Base-by-base conservation (phyloP, 73 alveolate species). In the Breviolum minutum region DNA sequence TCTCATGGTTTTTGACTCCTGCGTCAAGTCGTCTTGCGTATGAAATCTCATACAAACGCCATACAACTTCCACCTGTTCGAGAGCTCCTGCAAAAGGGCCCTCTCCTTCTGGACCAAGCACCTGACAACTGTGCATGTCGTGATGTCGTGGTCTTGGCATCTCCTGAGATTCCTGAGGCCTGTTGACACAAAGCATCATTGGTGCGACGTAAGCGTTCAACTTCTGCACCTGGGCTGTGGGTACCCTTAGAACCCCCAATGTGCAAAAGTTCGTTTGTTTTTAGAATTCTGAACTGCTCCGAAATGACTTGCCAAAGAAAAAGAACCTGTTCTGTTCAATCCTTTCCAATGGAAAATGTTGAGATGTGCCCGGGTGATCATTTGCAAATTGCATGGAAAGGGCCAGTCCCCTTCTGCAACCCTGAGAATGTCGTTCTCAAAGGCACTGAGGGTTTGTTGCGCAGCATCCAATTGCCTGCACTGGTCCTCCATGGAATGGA, bases 21-120 rank as follows among this genome's bases (percentile, higher is more conserved):
- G 54, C 54, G 54, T 40, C 54, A 40, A 40, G 54, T 40, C 54
- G 54, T 40, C 54, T 40, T 40, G 54, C 54, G 3, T 40, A 40
- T 40, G 5, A 40, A 40, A 40, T 40, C 54, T 40, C 54, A 40
- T 40, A 40, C 54, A 40, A 40, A 40, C n/a, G 26, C 48, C 3
- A 54, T 32, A 71, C 82, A 19, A 32, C 82, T 71, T 7, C 13
- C 32, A 79, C 97, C 97, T 92, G 81, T 29, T 92, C 81, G 40
- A 92, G 97, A 13, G 97, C 97, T 27, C 97, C 97, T 0, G 97
- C 90, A 22, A 92, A 92, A 26, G 97, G 97, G 66, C 97, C 98
- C 98, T 92, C 98, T 64, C 98, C 98, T 20, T 92, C 98, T 0
- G 98, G 68, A 61, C 98, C 98, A 63, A 92, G 73, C 71, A 83